These are phyloP conservation scores for Massariosphaeria phaeospora DNA, from an alignment of 495 filamentous ascomycete species.

Conservation along the genomic window DNA sequence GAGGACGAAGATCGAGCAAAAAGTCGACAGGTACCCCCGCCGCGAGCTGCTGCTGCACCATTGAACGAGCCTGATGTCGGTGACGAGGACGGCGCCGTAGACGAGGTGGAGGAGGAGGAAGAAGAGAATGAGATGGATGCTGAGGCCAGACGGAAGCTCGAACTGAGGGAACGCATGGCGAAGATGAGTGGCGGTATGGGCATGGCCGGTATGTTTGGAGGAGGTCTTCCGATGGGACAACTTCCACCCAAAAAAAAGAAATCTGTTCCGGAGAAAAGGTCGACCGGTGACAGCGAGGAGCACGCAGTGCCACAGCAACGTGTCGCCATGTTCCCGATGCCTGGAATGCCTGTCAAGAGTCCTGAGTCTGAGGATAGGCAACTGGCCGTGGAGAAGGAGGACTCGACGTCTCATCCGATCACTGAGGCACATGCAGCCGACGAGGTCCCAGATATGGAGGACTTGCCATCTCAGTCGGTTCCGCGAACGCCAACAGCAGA, in stretches of 20 bases:
- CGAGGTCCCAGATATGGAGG: slow-evolving; percentile 60
- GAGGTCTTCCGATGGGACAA: slow-evolving; percentile 54
- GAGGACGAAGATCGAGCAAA: slow-evolving; percentile 57
- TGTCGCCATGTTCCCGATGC: slow-evolving; percentile 72
- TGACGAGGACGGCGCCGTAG: slow-evolving; percentile 47
- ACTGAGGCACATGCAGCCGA: slow-evolving; percentile 41
- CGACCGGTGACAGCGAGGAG: slow-evolving; percentile 49
- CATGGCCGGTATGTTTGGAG: slow-evolving; percentile 84
- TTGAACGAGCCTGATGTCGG: slow-evolving; percentile 36
- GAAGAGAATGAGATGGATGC: slow-evolving; percentile 91
- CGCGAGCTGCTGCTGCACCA: slow-evolving; percentile 28
- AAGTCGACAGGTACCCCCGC: slow-evolving; percentile 19
- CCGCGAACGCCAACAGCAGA: slow-evolving; percentile 46
- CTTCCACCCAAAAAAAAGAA: slow-evolving; percentile 63
- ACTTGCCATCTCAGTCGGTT: slow-evolving; percentile 46
- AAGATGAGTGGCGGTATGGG: slow-evolving; percentile 99
- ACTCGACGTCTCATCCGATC: slow-evolving; percentile 25
- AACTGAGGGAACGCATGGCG: slow-evolving; percentile 89
- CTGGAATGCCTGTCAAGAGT: slow-evolving; percentile 54
- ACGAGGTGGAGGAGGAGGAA: slow-evolving; percentile 62
- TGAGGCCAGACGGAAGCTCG: slow-evolving; percentile 78
- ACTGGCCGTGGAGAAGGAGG: slow-evolving; percentile 36
- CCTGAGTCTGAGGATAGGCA: slow-evolving; percentile 42
- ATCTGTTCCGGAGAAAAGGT: slow-evolving; percentile 38
- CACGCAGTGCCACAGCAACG: slow-evolving; percentile 54